Evolutionary conservation across 805 yeast species (phyloP), one percentile per base, ranked within the genome.

Genomic region (Dipodascopsis uninucleata): DNA sequence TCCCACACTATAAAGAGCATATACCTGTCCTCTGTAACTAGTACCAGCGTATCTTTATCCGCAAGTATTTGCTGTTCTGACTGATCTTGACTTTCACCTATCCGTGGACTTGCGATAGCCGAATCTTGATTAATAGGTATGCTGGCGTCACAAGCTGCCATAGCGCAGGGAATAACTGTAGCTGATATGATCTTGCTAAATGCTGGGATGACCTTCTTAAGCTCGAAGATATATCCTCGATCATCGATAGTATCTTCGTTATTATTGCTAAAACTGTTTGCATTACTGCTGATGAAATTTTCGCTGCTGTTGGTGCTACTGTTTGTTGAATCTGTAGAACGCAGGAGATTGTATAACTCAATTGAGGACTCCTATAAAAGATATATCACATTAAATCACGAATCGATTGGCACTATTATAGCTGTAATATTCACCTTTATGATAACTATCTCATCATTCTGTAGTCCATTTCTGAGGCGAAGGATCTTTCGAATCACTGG

Each of bases 281-380:
- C n/a, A n/a, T n/a, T n/a, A n/a, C n/a, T n/a, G n/a, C n/a, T n/a
- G n/a, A n/a, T n/a, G n/a, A n/a, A n/a, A n/a, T n/a, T n/a, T n/a
- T n/a, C n/a, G n/a, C n/a, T n/a, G n/a, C n/a, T n/a, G n/a, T n/a
- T n/a, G n/a, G n/a, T 21, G 23, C 25, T 17, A 8, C 3, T 8
- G 23, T 7, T 16, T 34, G 39, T 10, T 16, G 36, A n/a, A 17
- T 12, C 14, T 18, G 3, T 4, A 20, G 18, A 6, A 5, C 12
- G 28, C 12, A 18, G 12, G 9, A 21, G 18, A n/a, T 17, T 40
- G 28, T 43, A 38, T 28, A 49, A 33, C 26, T 49, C 53, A 22
- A 49, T 38, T 4, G 47, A 41, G 22, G 47, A 36, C 23, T 49
- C 53, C 53, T 48, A 20, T 12, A 35, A 21, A 17, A 35, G 24